A percentile compares a stretch with the other conserved stretches of the same genome.
phyloP scores from a whole-genome alignment of 768 basidiomycete species.

The Lactarius quietus region DNA sequence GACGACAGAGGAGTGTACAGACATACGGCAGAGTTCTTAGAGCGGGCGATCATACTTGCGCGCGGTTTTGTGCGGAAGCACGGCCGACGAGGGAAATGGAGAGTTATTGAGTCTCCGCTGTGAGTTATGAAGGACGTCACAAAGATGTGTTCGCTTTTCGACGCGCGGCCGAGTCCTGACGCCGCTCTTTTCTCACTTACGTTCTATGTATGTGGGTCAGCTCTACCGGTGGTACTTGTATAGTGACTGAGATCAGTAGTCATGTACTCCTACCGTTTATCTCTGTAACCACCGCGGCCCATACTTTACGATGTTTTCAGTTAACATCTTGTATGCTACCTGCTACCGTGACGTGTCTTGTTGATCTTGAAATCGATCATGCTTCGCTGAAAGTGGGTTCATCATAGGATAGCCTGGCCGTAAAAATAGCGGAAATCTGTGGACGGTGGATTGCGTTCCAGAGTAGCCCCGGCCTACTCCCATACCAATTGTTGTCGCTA shows the following conservation, averaged over 20 bases:
- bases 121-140: not conserved
- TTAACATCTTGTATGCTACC: not conserved
- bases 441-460: not conserved
- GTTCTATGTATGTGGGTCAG: not conserved
- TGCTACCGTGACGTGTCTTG: no score
- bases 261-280: not conserved
- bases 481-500: not conserved
- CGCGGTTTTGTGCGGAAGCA: not conserved
- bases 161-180: not conserved
- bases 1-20: not conserved
- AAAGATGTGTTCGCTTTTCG: not conserved
- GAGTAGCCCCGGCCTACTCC: not conserved
- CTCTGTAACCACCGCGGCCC: not conserved
- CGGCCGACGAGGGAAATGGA: not conserved
- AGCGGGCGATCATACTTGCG: not conserved
- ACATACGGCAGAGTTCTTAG: not conserved
- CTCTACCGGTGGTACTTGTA: not conserved
- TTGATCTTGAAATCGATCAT: not conserved
- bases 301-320: not conserved
- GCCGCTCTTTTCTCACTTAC: not conserved
- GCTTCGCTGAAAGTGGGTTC: accelerated
- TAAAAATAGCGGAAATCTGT: not conserved
- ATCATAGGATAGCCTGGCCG: not conserved
- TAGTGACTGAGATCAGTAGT: not conserved
- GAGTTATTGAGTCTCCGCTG: not conserved